Conservation (phyloP, 495 filamentous ascomycete genomes). For the Paragyromitra xinjiangensis region DNA sequence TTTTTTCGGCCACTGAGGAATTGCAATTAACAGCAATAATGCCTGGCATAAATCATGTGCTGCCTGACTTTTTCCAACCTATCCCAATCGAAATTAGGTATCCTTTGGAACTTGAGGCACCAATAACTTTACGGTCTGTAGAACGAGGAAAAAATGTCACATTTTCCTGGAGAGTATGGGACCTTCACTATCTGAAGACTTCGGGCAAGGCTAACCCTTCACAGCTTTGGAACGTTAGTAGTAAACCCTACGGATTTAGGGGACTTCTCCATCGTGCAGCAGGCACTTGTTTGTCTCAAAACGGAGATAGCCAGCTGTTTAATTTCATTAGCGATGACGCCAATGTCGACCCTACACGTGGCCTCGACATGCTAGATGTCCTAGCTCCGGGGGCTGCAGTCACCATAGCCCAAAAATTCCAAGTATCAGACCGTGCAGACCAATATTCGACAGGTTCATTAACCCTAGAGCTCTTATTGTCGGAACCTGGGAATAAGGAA, state of each 20-base stretch:
- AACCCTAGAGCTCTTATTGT: constrained; percentile 40
- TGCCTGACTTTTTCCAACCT: constrained; percentile 39
- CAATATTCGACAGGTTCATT: constrained; percentile 39
- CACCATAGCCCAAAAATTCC: constrained; percentile 37
- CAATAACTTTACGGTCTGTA: constrained; percentile 32
- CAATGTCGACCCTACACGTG: not conserved
- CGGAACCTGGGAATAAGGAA: constrained; percentile 38
- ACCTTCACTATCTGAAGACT: not conserved
- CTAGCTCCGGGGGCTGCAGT: constrained; percentile 21
- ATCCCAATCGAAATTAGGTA: constrained; percentile 31
- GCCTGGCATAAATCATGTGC: constrained; percentile 36
- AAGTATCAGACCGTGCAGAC: constrained; percentile 41
- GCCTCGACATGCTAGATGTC: constrained; percentile 32
- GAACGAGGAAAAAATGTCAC: constrained; percentile 45
- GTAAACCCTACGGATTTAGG: constrained; percentile 40
- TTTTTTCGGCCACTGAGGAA: constrained; percentile 36
- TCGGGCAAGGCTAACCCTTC: not conserved
- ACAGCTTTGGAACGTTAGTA: constrained; percentile 47
- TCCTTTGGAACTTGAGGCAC: constrained; percentile 44
- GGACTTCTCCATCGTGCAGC: constrained; percentile 30
- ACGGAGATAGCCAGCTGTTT: constrained; percentile 30
- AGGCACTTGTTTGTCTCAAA: constrained; percentile 45
- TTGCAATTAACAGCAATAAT: constrained; percentile 33
- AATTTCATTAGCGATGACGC: constrained; percentile 7
- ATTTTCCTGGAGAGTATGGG: constrained; percentile 45